Evolutionary conservation across 2,329 filamentous ascomycete species (phyloP), one percentile per base, ranked within the genome.

Genomic region (Monosporascus ibericus): DNA sequence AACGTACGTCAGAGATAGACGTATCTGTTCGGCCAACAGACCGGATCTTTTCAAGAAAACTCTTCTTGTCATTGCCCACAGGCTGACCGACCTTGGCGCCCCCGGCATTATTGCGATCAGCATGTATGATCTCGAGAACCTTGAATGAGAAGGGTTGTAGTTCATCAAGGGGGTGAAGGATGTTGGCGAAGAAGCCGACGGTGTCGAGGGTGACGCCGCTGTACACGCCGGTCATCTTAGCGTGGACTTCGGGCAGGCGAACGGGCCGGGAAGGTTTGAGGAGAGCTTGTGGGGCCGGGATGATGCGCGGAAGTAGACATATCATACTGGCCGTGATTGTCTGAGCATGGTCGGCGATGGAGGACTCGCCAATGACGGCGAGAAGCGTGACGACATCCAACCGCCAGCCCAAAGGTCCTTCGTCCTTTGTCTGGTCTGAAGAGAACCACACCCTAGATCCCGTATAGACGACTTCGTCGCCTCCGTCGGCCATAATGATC

Each of bases 261-360:
- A 70, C 70, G 7, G 80, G 80, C 3, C 82, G 75, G 22, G 72
- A 69, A 9, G 80, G 74, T 53, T 80, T 80, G 47, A 85, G 69
- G n/a, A 86, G 72, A 47, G 79, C 79, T 65, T 85, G 82, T 1
- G 82, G 82, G 1, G 82, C 82, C 8, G 82, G 82, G 27, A 85
- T 75, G 49, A 85, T 75, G 48, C 82, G 77, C 27, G 82, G 82
- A 3, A 85, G 70, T 39, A 81, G 72, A 58, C 79, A 82, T 36
- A 81, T 72, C 55, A 75, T 72, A 9, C 79, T 81, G n/a, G 81
- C 75, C 2, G 80, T 84, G 55, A 84, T 75, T 48, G 78, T 73
- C 63, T 84, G 81, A 2, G 77, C 70, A 61, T 84, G 80, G 54
- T 79, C 77, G 44, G 76, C 73, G 55, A 85, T 81, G 18, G 78